Evolutionary conservation across 305 asterid species (phyloP).

Genomic region (Nicotiana rustica): DNA sequence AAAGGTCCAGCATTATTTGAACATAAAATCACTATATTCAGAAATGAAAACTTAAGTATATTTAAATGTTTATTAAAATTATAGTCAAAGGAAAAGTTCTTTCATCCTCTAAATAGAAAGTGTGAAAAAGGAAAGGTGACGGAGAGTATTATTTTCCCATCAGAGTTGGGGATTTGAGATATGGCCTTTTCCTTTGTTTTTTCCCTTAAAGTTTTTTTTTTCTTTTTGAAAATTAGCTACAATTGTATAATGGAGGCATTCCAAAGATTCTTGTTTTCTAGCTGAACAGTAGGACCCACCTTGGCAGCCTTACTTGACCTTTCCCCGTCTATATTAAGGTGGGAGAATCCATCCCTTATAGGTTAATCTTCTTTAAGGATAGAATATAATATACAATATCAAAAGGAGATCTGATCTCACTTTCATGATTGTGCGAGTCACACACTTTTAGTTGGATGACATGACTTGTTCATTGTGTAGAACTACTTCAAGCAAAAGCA

Average conservation of each 20-base stretch:
- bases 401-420: background rate
- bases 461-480: background rate
- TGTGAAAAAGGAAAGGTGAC: background rate
- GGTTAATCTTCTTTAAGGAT: background rate
- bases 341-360: background rate
- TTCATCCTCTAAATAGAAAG: background rate
- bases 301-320: background rate
- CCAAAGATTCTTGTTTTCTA: background rate
- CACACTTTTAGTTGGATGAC: background rate
- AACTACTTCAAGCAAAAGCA: slow-evolving; percentile 4
- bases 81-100: background rate
- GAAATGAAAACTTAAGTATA: background rate
- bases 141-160: background rate
- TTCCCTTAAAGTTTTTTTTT: background rate
- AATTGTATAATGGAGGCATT: background rate
- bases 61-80: background rate
- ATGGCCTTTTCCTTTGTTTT: background rate
- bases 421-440: background rate
- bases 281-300: slow-evolving; percentile 12
- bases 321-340: background rate
- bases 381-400: background rate
- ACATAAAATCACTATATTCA: background rate
- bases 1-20: background rate
- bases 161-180: background rate
- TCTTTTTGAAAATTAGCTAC: background rate